A percentile compares a stretch with the other conserved stretches of the same genome.
These are phyloP conservation scores for Chlorella ohadii DNA, from an alignment of 139 green algal genomes.

Conservation along the genomic window DNA sequence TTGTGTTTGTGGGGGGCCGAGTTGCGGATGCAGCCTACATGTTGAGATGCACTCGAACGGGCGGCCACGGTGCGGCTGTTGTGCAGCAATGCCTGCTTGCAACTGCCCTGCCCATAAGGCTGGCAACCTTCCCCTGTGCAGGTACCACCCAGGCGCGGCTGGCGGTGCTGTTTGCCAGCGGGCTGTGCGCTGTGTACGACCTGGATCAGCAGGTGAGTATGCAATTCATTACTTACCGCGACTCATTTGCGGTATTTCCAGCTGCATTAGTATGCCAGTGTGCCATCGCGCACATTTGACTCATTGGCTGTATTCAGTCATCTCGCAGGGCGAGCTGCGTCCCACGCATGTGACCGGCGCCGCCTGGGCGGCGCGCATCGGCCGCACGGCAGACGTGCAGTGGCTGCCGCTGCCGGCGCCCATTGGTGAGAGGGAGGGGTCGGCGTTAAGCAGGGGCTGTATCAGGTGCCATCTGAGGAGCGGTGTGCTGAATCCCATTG, in stretches of 20 bases:
- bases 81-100: no score
- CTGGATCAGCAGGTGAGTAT: slow-evolving; percentile 50
- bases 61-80: no score
- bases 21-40: no score
- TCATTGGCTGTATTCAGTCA: no score
- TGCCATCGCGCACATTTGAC: no score
- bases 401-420: slow-evolving; percentile 67
- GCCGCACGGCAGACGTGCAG: slow-evolving; percentile 57
- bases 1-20: no score
- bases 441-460: neutral
- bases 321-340: slow-evolving; percentile 27
- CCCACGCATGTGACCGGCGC: slow-evolving; percentile 24
- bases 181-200: slow-evolving; percentile 72
- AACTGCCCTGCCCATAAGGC: neutral
- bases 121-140: neutral
- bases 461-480: no score
- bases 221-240: no score
- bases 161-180: slow-evolving; percentile 63
- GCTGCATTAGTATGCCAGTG: no score
- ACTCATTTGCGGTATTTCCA: no score
- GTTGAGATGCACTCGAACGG: no score
- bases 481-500: no score
- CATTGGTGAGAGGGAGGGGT: slow-evolving; percentile 4
- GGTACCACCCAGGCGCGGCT: slow-evolving; percentile 45
- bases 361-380: slow-evolving; percentile 37